Conservation (phyloP, 805 yeast genomes). For the Hanseniaspora guilliermondii region DNA sequence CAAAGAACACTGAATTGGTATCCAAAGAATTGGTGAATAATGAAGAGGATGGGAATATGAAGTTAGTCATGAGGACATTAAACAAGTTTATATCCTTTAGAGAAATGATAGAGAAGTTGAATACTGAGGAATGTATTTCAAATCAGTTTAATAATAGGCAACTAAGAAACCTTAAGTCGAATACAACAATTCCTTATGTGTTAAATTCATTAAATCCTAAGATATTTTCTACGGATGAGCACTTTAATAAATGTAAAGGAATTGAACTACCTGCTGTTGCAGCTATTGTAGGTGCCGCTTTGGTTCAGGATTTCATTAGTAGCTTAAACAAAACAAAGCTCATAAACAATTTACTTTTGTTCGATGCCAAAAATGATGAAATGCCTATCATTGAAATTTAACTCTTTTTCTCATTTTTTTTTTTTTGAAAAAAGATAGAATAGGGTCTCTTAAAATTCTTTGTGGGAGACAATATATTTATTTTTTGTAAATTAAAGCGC, state of each 20-base stretch:
- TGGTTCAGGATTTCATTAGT: slow-evolving; percentile 85
- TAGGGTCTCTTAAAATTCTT: background rate
- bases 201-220: slow-evolving; percentile 17
- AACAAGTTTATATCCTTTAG: slow-evolving; percentile 23
- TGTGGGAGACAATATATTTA: too few species aligned
- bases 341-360: slow-evolving; percentile 62
- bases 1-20: slow-evolving; percentile 5
- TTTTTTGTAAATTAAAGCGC: too few species aligned
- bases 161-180: slow-evolving; percentile 31
- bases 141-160: slow-evolving; percentile 9
- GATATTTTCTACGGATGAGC: slow-evolving; percentile 29
- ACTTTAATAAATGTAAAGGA: slow-evolving; percentile 36
- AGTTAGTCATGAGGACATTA: slow-evolving; percentile 18
- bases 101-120: slow-evolving; percentile 30
- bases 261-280: slow-evolving; percentile 72
- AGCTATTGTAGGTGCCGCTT: slow-evolving; percentile 78
- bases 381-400: slow-evolving; percentile 58
- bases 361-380: slow-evolving; percentile 58
- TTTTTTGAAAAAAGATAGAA: background rate
- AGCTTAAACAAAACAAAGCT: slow-evolving; percentile 63
- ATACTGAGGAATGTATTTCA: slow-evolving; percentile 34
- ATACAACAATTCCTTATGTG: slow-evolving; percentile 37
- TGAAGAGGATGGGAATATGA: slow-evolving; percentile 7
- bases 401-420: too few species aligned
- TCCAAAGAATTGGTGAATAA: slow-evolving; percentile 12